Evolutionary conservation across 371 early-diverging fungal genomes (phyloP).

Genomic region (Rhizopus stolonifer): DNA sequence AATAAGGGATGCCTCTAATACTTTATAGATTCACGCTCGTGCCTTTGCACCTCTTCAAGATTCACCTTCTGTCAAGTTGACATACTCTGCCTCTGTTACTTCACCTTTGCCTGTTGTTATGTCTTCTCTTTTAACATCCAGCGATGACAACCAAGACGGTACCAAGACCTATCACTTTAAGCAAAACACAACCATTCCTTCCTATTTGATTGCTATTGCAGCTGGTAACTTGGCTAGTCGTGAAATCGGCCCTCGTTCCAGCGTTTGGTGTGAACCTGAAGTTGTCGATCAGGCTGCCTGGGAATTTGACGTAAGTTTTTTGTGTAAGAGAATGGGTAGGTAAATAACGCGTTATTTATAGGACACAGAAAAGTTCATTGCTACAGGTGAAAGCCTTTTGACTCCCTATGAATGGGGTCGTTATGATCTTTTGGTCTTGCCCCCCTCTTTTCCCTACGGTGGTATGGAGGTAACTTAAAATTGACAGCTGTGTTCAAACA

Average conservation of each 20-base stretch:
- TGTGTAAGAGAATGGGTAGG: neutral
- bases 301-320: slow-evolving; percentile 71
- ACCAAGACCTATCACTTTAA: slow-evolving; percentile 65
- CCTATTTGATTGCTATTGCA: slow-evolving; percentile 93
- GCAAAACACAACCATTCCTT: slow-evolving; percentile 77
- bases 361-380: slow-evolving; percentile 87
- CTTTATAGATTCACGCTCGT: slow-evolving; percentile 84
- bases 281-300: slow-evolving; percentile 85
- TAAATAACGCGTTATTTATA: neutral
- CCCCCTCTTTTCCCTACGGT: slow-evolving; percentile 87
- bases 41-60: slow-evolving; percentile 94
- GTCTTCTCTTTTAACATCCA: slow-evolving; percentile 24
- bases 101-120: slow-evolving; percentile 46
- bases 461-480: slow-evolving; percentile 84
- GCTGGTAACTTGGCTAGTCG: slow-evolving; percentile 82
- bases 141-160: slow-evolving; percentile 31
- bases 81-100: slow-evolving; percentile 81
- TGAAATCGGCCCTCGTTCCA: slow-evolving; percentile 86
- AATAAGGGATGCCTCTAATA: neutral
- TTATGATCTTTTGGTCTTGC: slow-evolving; percentile 89
- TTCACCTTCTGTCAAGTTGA: slow-evolving; percentile 87
- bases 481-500: neutral
- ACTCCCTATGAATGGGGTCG: slow-evolving; percentile 97
- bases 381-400: slow-evolving; percentile 79
- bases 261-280: slow-evolving; percentile 95